Percentiles rank a stretch among this genome's conserved stretches.
Conservation (phyloP, 306 rosid species). For the Chamaecrista fasciculata region DNA sequence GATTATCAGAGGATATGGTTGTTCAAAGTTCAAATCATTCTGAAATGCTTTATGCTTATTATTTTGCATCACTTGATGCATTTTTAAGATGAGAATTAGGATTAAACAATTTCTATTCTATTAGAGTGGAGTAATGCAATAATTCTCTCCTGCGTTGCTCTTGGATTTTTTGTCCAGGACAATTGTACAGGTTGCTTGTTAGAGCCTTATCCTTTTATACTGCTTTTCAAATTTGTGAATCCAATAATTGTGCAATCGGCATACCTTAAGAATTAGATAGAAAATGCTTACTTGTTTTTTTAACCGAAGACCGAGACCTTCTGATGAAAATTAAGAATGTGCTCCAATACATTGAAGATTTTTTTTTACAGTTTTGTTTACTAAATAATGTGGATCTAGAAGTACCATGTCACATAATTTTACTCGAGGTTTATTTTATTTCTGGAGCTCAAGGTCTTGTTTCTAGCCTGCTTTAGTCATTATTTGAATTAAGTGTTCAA, state of each 20-base stretch:
- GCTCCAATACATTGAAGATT: neutral
- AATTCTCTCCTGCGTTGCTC: constrained; percentile 1
- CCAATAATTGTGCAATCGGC: constrained; percentile 4
- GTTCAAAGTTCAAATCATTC: neutral
- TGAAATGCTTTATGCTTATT: constrained; percentile 1
- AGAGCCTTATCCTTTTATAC: neutral
- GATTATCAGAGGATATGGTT: constrained; percentile 7
- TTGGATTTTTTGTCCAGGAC: constrained; percentile 7
- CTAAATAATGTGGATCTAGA: constrained; percentile 12
- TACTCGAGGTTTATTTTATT: constrained; percentile 15
- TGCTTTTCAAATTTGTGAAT: neutral
- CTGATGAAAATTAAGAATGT: constrained; percentile 5
- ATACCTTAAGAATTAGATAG: constrained; percentile 14
- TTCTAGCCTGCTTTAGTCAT: neutral
- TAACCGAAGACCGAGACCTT: neutral
- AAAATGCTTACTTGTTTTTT: constrained; percentile 9
- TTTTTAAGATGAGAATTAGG: constrained; percentile 6
- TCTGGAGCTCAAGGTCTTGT: constrained; percentile 15
- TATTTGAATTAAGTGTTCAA: neutral
- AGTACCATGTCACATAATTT: neutral
- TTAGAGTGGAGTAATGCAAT: neutral
- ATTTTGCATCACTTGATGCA: neutral
- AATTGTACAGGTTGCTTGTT: neutral
- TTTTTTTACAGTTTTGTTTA: constrained; percentile 19
- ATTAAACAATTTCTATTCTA: neutral